These are phyloP conservation scores for Monilinia aucupariae DNA, from an alignment of 2,329 filamentous ascomycete species.

Conservation along the genomic window DNA sequence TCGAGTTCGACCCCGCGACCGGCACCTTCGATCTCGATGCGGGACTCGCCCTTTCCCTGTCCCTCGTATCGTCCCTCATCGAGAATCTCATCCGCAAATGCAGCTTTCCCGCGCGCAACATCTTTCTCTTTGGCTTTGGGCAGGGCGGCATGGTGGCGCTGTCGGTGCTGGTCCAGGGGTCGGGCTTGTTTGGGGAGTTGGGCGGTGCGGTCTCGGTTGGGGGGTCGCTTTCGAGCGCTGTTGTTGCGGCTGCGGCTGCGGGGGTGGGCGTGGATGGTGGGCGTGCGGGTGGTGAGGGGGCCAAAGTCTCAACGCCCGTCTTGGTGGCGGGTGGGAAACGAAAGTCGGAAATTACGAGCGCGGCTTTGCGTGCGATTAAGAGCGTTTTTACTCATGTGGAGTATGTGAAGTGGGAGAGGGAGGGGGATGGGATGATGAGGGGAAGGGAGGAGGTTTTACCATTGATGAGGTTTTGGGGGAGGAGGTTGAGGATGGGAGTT, in stretches of 20 bases:
- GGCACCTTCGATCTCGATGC: slow-evolving; percentile 50
- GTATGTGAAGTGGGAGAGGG: slow-evolving; percentile 63
- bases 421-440: slow-evolving; percentile 75
- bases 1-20: slow-evolving; percentile 48
- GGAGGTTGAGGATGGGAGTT: slow-evolving; percentile 53
- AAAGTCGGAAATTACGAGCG: slow-evolving; percentile 53
- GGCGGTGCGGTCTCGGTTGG: slow-evolving; percentile 60
- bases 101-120: slow-evolving; percentile 43
- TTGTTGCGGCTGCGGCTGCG: too few species aligned
- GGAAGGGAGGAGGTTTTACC: slow-evolving; percentile 81
- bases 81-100: slow-evolving; percentile 44
- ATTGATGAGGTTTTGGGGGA: slow-evolving; percentile 77
- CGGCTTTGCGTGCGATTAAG: slow-evolving; percentile 59
- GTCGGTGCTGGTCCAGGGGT: slow-evolving; percentile 33
- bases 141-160: slow-evolving; percentile 54
- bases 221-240: slow-evolving; percentile 54
- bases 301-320: slow-evolving; percentile 60
- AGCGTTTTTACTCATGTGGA: slow-evolving; percentile 61
- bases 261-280: too few species aligned
- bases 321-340: slow-evolving; percentile 53
- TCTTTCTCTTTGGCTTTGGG: slow-evolving; percentile 51
- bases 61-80: slow-evolving; percentile 42
- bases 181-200: slow-evolving; percentile 36
- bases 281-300: slow-evolving; percentile 36
- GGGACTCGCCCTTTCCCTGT: slow-evolving; percentile 43